Percentiles rank a stretch among this genome's conserved stretches.
Conservation (phyloP, 1,284 basidiomycete species). For the Neonothopanus nambi region DNA sequence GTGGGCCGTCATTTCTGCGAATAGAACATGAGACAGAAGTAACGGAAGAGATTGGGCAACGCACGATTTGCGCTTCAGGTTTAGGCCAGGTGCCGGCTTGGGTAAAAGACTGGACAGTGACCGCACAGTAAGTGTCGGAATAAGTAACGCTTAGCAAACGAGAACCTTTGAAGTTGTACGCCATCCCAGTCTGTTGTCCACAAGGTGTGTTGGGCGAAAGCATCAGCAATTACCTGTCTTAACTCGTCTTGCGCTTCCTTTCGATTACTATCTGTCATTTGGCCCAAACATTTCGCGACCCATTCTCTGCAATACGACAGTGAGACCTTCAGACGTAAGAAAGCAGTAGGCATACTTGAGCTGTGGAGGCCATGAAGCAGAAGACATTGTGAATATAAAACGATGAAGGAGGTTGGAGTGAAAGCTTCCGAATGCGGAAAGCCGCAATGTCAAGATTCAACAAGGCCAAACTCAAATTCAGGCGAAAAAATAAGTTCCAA, state of each 20-base stretch:
- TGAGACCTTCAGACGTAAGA: conserved; percentile 46
- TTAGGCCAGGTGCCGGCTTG: conserved; percentile 47
- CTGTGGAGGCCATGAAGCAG: conserved; percentile 64
- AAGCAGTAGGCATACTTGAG: conserved; percentile 47
- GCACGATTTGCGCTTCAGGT: conserved; percentile 72
- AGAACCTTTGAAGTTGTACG: conserved; percentile 77
- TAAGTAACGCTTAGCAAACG: conserved; percentile 8
- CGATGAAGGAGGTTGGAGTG: neutral
- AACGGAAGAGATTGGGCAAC: conserved; percentile 15
- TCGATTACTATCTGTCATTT: conserved; percentile 78
- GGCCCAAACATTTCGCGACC: conserved; percentile 80
- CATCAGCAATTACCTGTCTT: conserved; percentile 84
- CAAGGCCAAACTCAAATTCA: neutral
- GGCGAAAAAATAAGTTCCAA: neutral
- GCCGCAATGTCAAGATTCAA: neutral
- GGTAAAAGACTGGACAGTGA: conserved; percentile 54
- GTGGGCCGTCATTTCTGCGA: conserved; percentile 40
- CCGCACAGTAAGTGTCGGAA: conserved; percentile 25
- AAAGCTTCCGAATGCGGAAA: neutral
- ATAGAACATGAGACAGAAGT: conserved; percentile 1
- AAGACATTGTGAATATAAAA: conserved; percentile 43
- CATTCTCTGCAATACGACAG: conserved; percentile 59
- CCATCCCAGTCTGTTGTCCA: conserved; percentile 89
- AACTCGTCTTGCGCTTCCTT: conserved; percentile 77
- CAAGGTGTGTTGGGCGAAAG: conserved; percentile 75